Conservation (phyloP, 176 grass and related monocot species). For the Carex scoparia region DNA sequence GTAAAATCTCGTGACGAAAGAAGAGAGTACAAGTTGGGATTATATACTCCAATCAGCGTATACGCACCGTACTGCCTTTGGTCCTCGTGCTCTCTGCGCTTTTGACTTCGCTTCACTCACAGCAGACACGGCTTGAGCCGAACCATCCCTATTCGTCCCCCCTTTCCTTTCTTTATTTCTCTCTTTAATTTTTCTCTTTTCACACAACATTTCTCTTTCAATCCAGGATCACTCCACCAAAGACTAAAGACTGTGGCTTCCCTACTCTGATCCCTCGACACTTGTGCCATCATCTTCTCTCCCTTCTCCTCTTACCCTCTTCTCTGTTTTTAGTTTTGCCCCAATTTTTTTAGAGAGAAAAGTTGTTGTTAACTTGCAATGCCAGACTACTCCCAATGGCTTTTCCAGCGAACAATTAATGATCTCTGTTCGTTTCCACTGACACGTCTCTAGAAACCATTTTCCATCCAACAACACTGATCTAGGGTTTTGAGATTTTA, state of each 20-base stretch:
- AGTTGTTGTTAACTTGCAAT: background rate
- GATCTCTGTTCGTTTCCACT: conserved; percentile 16
- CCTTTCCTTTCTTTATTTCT: background rate
- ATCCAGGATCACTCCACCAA: conserved; percentile 20
- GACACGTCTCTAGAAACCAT: conserved; percentile 5
- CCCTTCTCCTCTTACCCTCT: background rate
- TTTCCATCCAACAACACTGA: background rate
- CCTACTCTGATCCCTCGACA: conserved; percentile 19
- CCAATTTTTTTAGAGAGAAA: background rate
- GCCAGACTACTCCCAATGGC: background rate
- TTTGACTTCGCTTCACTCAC: conserved; percentile 19
- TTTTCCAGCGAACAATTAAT: background rate
- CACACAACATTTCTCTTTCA: conserved; percentile 28
- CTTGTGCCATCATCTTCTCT: conserved; percentile 17
- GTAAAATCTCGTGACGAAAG: background rate
- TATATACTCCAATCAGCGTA: conserved; percentile 10
- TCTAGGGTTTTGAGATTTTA: conserved; percentile 27
- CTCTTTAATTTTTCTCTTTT: background rate
- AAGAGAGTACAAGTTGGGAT: background rate
- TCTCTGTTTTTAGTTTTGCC: background rate
- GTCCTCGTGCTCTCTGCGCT: conserved; percentile 23
- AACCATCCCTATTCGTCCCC: background rate
- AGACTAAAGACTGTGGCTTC: conserved; percentile 9
- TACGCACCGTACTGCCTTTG: conserved; percentile 11
- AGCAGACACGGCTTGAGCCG: background rate